phyloP scores from a whole-genome alignment of 345 rosid species.

The Boechera stricta region DNA sequence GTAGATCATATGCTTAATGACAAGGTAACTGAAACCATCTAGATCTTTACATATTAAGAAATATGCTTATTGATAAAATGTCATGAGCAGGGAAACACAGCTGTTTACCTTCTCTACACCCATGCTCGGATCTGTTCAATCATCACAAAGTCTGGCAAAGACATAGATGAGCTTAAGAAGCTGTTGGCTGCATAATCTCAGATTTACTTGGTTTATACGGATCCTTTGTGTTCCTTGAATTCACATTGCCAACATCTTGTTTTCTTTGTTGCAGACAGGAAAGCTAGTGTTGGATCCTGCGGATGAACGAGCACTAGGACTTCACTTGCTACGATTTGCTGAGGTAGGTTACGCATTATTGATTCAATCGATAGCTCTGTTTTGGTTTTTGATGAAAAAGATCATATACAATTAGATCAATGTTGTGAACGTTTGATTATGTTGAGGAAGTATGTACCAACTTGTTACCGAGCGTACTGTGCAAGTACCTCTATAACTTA shows the following conservation, averaged over 20 bases:
- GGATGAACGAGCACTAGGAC: constrained; percentile 70
- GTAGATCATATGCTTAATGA: constrained; percentile 79
- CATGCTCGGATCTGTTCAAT: constrained; percentile 93
- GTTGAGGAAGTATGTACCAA: constrained; percentile 75
- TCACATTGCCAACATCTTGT: background rate
- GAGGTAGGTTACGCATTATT: constrained; percentile 51
- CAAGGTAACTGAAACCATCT: constrained; percentile 53
- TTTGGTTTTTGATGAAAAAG: background rate
- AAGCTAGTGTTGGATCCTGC: constrained; percentile 54
- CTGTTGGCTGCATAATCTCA: constrained; percentile 40
- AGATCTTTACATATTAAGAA: constrained; percentile 10
- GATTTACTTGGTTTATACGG: background rate
- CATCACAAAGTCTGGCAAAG: constrained; percentile 78
- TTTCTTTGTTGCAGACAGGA: constrained; percentile 50
- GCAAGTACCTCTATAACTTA: constrained; percentile 72
- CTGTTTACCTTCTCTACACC: constrained; percentile 82
- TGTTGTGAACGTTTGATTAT: background rate
- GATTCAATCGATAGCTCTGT: background rate
- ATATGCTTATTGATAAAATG: constrained; percentile 1
- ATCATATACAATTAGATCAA: background rate
- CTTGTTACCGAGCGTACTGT: constrained; percentile 60
- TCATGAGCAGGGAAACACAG: constrained; percentile 77
- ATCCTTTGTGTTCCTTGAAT: background rate
- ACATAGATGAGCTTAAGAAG: constrained; percentile 65
- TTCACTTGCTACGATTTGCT: constrained; percentile 73